These are phyloP conservation scores for Begonia fuchsioides DNA, from an alignment of 306 rosid genomes.

Conservation along the genomic window DNA sequence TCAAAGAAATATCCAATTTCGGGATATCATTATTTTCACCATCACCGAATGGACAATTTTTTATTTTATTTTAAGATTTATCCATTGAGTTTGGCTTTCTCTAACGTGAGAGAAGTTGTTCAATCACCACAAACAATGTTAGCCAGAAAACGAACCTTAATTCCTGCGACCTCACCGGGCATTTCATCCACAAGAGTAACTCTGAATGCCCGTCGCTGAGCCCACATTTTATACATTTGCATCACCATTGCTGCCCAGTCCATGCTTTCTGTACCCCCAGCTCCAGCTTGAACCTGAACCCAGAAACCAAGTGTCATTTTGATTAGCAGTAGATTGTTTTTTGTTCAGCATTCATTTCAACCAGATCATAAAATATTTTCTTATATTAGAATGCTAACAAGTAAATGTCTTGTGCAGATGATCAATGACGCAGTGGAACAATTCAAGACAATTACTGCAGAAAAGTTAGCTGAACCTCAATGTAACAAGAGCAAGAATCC, in stretches of 20 bases:
- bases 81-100: neutral
- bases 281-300: slow-evolving; percentile 86
- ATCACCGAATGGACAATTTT: neutral
- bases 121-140: neutral
- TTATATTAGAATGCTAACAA: too few relatives aligned
- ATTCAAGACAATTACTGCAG: neutral
- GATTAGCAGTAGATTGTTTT: neutral
- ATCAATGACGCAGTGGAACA: neutral
- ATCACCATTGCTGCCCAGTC: slow-evolving; percentile 98
- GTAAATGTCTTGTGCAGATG: too few relatives aligned
- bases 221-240: slow-evolving; percentile 93
- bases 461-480: slow-evolving; percentile 42
- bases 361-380: too few relatives aligned
- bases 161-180: slow-evolving; percentile 95
- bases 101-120: too few relatives aligned
- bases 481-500: slow-evolving; percentile 75
- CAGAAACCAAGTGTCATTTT: slow-evolving; percentile 9
- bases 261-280: slow-evolving; percentile 98
- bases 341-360: too few relatives aligned
- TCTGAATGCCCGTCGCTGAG: slow-evolving; percentile 51
- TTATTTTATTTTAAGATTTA: neutral
- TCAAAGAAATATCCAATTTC: too few relatives aligned
- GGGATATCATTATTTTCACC: neutral
- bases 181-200: slow-evolving; percentile 76
- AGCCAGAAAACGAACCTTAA: slow-evolving; percentile 75